Base-by-base conservation (phyloP, 805 yeast genomes). In the Helenozyma rhizophorensis region DNA sequence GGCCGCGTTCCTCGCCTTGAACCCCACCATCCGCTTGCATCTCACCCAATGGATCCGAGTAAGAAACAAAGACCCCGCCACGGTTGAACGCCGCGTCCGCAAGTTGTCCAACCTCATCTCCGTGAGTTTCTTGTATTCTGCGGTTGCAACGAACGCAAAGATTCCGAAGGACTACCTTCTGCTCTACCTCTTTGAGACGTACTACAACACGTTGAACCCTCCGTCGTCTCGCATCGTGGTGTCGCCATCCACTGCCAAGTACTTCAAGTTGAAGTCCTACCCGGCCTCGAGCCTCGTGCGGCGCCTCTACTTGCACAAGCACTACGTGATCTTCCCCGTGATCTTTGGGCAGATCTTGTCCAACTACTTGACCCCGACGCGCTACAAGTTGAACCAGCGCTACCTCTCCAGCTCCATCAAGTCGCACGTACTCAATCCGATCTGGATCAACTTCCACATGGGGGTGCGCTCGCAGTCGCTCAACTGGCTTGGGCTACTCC, bases 281-380 rank as follows among this genome's bases (percentile, higher is more conserved):
- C 40, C 43, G 14, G 14, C 32, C 3, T 28, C 25, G 9, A 41
- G 45, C 8, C 40, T 42, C 46, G 32, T 61, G 15, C 33, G 37
- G 12, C 28, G 31, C 16, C 25, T 59, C 4, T 63, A 62, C 36
- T 26, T 43, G 18, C 46, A 54, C 28, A 65, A 63, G 43, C 61
- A 65, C 35, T 50, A 32, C 21, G 21, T 64, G 9, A 45, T 64
- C 6, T 66, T 48, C 38, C 68, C 72, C 13, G 34, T 53, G 21
- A 42, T 65, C 9, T 65, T 56, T 39, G 68, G 57, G 11, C 70
- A 65, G 42, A 48, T 65, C 27, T 52, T 65, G 23, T 60, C 68
- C 23, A 61, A 62, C 40, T 64, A 62, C 44, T 44, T 66, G 36
- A 61, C 72, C 0, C 70, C 70, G 2, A 60, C 70, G 2, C 48